Evolutionary conservation across 768 basidiomycete species (phyloP).

Genomic region (Boletus rubroflammeus): DNA sequence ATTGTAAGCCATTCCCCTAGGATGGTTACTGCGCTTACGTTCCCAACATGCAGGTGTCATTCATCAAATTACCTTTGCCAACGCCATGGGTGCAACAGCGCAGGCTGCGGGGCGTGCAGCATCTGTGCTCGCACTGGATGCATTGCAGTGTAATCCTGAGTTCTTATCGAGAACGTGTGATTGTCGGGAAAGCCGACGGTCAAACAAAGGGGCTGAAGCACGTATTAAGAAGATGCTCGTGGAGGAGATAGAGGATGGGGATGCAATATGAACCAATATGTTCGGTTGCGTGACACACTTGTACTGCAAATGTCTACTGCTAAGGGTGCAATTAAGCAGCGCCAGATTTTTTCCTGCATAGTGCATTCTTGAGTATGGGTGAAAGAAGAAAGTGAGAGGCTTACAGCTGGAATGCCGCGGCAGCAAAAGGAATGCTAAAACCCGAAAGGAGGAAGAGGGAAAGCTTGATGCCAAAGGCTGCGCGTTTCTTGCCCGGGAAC

Average conservation of each 20-base stretch:
- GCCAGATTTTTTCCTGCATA: constrained; percentile 39
- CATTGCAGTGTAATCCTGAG: constrained; percentile 58
- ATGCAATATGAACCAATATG: constrained; percentile 7
- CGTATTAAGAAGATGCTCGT: constrained; percentile 31
- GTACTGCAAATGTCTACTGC: constrained; percentile 9
- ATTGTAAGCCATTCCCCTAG: constrained; percentile 40
- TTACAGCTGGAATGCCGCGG: constrained; percentile 61
- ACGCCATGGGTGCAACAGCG: constrained; percentile 47
- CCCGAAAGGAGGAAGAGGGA: constrained; percentile 44
- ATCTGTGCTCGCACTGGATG: constrained; percentile 64
- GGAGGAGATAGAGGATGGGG: constrained; percentile 22
- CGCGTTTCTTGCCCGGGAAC: constrained; percentile 49
- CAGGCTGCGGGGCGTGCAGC: constrained; percentile 57
- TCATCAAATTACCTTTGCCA: constrained; percentile 62
- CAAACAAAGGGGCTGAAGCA: constrained; percentile 38
- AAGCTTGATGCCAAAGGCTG: constrained; percentile 37
- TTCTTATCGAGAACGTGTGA: constrained; percentile 66
- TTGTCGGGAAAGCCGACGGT: constrained; percentile 44
- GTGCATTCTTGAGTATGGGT: constrained; percentile 2
- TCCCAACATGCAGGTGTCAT: constrained; percentile 50
- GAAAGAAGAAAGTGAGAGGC: constrained; percentile 23
- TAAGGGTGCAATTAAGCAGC: constrained; percentile 20
- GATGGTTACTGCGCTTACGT: constrained; percentile 17
- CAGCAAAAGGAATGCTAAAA: constrained; percentile 66
- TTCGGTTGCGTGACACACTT: background rate